A percentile compares a stretch with the other conserved stretches of the same genome.
phyloP scores from a whole-genome alignment of 306 rosid species.

The Quillaja saponaria region DNA sequence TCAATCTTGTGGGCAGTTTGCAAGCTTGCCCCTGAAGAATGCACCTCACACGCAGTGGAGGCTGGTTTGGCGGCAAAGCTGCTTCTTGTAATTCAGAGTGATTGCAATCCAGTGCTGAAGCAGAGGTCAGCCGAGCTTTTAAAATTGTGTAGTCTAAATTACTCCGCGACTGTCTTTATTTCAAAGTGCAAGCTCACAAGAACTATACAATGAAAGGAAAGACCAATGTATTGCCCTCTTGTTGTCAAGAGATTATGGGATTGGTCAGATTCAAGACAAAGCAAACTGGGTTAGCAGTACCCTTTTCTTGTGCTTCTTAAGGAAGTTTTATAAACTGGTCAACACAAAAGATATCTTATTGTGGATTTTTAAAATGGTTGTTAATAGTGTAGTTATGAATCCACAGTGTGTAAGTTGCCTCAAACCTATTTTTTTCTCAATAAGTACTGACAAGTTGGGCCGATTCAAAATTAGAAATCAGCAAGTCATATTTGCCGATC shows the following conservation, averaged over 20 bases:
- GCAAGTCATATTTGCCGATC: too few species aligned
- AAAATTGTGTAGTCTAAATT: constrained; percentile 75
- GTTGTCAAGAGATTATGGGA: constrained; percentile 1
- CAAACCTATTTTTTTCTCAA: too few species aligned
- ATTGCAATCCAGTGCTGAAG: constrained; percentile 69
- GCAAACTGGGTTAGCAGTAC: constrained; percentile 19
- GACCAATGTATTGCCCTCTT: constrained; percentile 22
- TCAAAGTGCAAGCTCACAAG: constrained; percentile 83
- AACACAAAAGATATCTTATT: constrained; percentile 1
- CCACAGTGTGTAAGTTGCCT: neutral
- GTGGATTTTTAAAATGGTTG: neutral
- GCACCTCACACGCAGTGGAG: constrained; percentile 67
- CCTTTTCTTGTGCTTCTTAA: constrained; percentile 27
- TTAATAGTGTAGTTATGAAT: neutral
- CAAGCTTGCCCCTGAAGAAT: constrained; percentile 71
- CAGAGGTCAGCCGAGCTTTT: constrained; percentile 69
- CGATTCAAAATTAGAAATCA: too few species aligned
- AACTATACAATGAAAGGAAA: constrained; percentile 60
- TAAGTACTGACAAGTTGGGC: too few species aligned
- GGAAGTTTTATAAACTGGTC: neutral
- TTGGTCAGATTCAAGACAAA: too few species aligned
- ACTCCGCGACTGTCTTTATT: constrained; percentile 61
- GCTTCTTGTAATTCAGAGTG: constrained; percentile 80
- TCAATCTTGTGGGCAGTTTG: constrained; percentile 75
- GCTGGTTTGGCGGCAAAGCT: constrained; percentile 81